These are phyloP conservation scores for Manihot esculenta DNA, from an alignment of 441 rosid genomes.

Conservation along the genomic window DNA sequence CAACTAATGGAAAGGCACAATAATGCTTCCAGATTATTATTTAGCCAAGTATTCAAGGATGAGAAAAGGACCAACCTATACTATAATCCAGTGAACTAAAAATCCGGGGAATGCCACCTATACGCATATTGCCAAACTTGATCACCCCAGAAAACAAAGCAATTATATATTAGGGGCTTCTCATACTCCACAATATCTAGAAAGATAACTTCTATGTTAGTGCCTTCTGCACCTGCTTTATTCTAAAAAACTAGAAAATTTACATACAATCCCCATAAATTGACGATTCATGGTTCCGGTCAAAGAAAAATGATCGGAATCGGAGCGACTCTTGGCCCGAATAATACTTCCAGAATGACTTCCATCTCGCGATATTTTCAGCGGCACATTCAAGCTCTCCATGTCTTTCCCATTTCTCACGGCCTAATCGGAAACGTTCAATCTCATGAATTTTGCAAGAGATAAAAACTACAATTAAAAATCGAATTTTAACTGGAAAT, in stretches of 20 bases:
- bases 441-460: neutral
- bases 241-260: neutral
- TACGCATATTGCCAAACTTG: conserved; percentile 82
- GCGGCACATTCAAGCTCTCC: conserved; percentile 79
- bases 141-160: conserved; percentile 79
- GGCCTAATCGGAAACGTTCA: conserved; percentile 40
- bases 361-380: conserved; percentile 66
- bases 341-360: conserved; percentile 91
- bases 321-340: conserved; percentile 78
- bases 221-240: conserved; percentile 27
- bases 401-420: conserved; percentile 82
- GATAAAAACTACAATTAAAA: neutral
- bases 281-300: conserved; percentile 96
- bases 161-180: conserved; percentile 83
- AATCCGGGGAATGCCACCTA: conserved; percentile 90
- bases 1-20: neutral
- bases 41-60: neutral
- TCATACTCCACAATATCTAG: too few species aligned
- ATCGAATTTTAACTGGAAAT: conserved; percentile 58
- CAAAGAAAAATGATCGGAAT: conserved; percentile 90
- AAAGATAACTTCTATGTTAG: too few species aligned
- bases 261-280: conserved; percentile 85
- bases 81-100: conserved; percentile 61
- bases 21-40: conserved; percentile 3
- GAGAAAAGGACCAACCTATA: conserved; percentile 41